Conservation (phyloP, 768 basidiomycete genomes). For the Tylopilus subfusipes region DNA sequence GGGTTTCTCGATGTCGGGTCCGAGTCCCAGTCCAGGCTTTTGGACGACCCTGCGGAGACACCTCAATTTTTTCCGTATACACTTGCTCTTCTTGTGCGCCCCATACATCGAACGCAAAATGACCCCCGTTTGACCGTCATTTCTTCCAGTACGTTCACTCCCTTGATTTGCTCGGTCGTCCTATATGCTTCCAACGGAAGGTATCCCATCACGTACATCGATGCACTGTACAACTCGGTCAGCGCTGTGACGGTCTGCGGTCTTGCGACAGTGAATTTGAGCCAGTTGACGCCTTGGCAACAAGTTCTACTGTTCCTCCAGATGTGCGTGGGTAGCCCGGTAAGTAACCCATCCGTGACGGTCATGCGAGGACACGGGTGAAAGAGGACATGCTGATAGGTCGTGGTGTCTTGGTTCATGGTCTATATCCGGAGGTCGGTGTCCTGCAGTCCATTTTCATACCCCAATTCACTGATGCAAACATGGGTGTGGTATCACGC, state of each 20-base stretch:
- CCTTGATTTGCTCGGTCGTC: slow-evolving; percentile 73
- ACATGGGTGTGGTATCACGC: too few species aligned
- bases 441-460: too few species aligned
- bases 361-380: background rate
- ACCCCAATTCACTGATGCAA: too few species aligned
- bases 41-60: slow-evolving; percentile 36
- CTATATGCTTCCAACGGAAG: slow-evolving; percentile 81
- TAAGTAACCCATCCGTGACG: slow-evolving; percentile 35
- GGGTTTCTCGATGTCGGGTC: slow-evolving; percentile 3
- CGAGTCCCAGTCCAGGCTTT: slow-evolving; percentile 4
- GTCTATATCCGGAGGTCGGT: slow-evolving; percentile 69
- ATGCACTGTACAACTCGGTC: slow-evolving; percentile 73
- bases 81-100: slow-evolving; percentile 59
- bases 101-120: background rate
- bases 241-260: slow-evolving; percentile 79
- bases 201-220: slow-evolving; percentile 68
- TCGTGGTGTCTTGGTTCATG: slow-evolving; percentile 79
- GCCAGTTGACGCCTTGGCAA: slow-evolving; percentile 65
- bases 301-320: slow-evolving; percentile 68
- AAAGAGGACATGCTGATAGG: slow-evolving; percentile 35
- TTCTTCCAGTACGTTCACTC: slow-evolving; percentile 60
- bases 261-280: slow-evolving; percentile 66
- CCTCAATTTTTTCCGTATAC: slow-evolving; percentile 67
- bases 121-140: slow-evolving; percentile 1
- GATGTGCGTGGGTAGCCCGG: slow-evolving; percentile 76